Evolutionary conservation across 1,284 basidiomycete genomes (phyloP).

Genomic region (Irpex rosettiformis): DNA sequence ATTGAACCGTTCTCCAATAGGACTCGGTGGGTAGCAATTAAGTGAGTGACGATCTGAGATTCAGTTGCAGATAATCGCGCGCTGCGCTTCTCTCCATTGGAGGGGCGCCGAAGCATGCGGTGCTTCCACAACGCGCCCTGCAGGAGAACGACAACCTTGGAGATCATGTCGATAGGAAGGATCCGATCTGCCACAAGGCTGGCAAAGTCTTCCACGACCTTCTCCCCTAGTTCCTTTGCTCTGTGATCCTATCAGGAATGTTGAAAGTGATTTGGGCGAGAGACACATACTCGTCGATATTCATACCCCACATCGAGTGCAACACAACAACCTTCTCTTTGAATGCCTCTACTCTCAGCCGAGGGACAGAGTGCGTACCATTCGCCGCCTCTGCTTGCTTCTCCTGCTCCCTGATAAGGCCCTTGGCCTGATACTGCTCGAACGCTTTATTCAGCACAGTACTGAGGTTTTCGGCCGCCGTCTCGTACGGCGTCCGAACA

Average conservation of each 20-base stretch:
- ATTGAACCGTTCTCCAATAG: slow-evolving; percentile 67
- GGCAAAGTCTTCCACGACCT: slow-evolving; percentile 51
- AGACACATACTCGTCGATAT: slow-evolving; percentile 53
- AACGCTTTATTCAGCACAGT: slow-evolving; percentile 67
- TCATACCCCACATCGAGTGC: slow-evolving; percentile 67
- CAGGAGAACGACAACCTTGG: slow-evolving; percentile 69
- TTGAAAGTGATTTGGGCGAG: slow-evolving; percentile 8
- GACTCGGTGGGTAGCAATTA: slow-evolving; percentile 67
- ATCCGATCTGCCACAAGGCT: slow-evolving; percentile 62
- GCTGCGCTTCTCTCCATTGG: slow-evolving; percentile 26
- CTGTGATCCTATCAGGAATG: slow-evolving; percentile 25
- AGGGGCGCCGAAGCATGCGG: slow-evolving; percentile 53
- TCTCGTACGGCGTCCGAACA: slow-evolving; percentile 82
- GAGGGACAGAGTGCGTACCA: slow-evolving; percentile 33
- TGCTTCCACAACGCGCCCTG: slow-evolving; percentile 83
- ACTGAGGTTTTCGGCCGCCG: slow-evolving; percentile 83
- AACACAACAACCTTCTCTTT: slow-evolving; percentile 72
- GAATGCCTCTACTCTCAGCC: slow-evolving; percentile 53
- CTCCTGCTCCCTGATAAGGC: slow-evolving; percentile 37
- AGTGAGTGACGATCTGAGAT: slow-evolving; percentile 65
- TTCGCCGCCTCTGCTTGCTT: slow-evolving; percentile 28
- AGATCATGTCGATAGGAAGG: slow-evolving; percentile 75
- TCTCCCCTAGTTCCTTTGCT: slow-evolving; percentile 23
- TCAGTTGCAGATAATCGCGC: slow-evolving; percentile 43
- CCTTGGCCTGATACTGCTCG: slow-evolving; percentile 47